Evolutionary conservation across 202 grass and related monocot species (phyloP).

Genomic region (Digitaria exilis): DNA sequence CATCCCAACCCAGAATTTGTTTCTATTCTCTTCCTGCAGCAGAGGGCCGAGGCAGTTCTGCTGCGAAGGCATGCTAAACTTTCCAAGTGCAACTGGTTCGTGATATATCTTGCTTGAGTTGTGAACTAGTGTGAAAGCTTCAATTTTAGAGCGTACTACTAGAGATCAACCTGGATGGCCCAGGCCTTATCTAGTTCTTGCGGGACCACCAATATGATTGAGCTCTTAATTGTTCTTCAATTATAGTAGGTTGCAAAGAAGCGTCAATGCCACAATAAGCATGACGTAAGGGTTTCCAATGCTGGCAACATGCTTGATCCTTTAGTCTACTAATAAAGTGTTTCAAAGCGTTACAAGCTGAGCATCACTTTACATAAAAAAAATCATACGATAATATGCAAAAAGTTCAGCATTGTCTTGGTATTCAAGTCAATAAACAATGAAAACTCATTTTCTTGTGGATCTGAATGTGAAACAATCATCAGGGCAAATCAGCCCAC

Average conservation of each 20-base stretch:
- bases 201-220: neutral
- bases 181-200: conserved; percentile 7
- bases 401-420: neutral
- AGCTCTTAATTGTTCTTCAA: neutral
- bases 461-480: neutral
- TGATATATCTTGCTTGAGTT: neutral
- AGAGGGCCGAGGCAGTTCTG: too few relatives aligned
- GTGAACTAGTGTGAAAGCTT: neutral
- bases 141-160: neutral
- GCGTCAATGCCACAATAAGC: neutral
- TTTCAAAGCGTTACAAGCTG: neutral
- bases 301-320: too few relatives aligned
- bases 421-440: neutral
- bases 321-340: neutral
- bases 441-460: neutral
- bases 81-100: too few relatives aligned
- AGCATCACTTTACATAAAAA: neutral
- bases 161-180: neutral
- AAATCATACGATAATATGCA: neutral
- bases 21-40: neutral
- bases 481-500: neutral
- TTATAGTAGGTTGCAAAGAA: neutral
- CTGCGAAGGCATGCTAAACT: neutral
- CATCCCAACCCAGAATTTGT: neutral
- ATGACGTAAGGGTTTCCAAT: neutral